Evolutionary conservation across 257 asterid species (phyloP).

Genomic region (Solanum rostratum): DNA sequence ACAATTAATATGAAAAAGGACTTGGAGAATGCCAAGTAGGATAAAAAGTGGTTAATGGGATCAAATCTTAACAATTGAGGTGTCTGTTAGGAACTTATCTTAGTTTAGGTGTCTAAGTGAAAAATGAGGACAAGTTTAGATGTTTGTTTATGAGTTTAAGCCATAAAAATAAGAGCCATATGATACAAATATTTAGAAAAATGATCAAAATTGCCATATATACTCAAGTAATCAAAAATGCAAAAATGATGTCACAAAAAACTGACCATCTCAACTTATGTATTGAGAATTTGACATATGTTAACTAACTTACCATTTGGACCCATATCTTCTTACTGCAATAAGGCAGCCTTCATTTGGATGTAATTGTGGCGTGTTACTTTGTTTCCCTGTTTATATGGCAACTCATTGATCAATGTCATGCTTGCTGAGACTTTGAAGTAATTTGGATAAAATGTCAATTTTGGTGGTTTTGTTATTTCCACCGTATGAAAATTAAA

Average conservation of each 20-base stretch:
- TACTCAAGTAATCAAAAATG: background rate
- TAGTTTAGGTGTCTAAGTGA: too few relatives aligned
- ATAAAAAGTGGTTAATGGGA: too few relatives aligned
- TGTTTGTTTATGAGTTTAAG: too few relatives aligned
- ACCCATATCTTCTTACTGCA: background rate
- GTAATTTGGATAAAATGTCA: background rate
- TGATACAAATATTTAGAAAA: background rate
- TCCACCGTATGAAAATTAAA: background rate
- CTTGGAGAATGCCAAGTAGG: too few relatives aligned
- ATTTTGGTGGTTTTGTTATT: background rate
- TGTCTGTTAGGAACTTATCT: too few relatives aligned
- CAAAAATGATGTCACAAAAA: background rate
- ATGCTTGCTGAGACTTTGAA: background rate
- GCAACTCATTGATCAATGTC: background rate
- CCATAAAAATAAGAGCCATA: background rate
- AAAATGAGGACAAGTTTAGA: too few relatives aligned
- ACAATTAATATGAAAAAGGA: too few relatives aligned
- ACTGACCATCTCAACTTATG: background rate
- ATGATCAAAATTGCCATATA: background rate
- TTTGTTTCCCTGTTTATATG: background rate
- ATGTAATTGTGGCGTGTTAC: background rate
- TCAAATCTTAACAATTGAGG: too few relatives aligned
- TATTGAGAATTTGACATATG: background rate
- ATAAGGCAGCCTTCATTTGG: background rate
- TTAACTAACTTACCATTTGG: background rate